Evolutionary conservation across 805 yeast genomes (phyloP).

Genomic region (Starmerella stigmatis): DNA sequence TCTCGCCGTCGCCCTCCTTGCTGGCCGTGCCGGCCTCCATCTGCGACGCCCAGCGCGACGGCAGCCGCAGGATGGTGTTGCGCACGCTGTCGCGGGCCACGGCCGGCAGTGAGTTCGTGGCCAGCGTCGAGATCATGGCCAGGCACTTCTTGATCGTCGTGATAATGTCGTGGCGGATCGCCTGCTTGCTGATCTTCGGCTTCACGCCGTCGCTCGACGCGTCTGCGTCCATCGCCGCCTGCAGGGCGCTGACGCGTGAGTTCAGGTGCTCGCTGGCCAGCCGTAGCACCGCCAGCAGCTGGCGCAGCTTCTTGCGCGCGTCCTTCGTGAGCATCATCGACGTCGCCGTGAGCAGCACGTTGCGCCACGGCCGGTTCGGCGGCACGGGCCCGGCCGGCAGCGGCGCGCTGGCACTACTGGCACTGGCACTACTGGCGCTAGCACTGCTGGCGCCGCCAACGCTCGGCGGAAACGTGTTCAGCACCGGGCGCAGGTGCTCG

Average conservation of each 20-base stretch:
- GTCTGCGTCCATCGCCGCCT: constrained; percentile 23
- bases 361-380: constrained; percentile 24
- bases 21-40: constrained; percentile 22
- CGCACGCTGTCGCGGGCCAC: constrained; percentile 74
- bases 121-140: constrained; percentile 71
- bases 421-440: too few relatives aligned
- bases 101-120: constrained; percentile 63
- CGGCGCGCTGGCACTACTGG: too few relatives aligned
- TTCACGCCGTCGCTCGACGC: constrained; percentile 21
- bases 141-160: constrained; percentile 84
- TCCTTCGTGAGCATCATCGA: constrained; percentile 36
- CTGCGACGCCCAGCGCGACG: constrained; percentile 54
- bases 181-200: constrained; percentile 26
- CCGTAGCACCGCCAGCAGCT: constrained; percentile 19
- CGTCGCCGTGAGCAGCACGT: constrained; percentile 30
- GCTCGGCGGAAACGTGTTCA: not conserved
- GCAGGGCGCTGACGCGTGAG: constrained; percentile 22
- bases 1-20: constrained; percentile 25
- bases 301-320: constrained; percentile 20
- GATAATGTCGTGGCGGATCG: constrained; percentile 69
- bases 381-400: constrained; percentile 9
- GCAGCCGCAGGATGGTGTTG: constrained; percentile 63
- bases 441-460: not conserved
- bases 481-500: not conserved
- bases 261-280: constrained; percentile 23